These are phyloP conservation scores for Lycium ferocissimum DNA, from an alignment of 257 asterid species.

Conservation along the genomic window DNA sequence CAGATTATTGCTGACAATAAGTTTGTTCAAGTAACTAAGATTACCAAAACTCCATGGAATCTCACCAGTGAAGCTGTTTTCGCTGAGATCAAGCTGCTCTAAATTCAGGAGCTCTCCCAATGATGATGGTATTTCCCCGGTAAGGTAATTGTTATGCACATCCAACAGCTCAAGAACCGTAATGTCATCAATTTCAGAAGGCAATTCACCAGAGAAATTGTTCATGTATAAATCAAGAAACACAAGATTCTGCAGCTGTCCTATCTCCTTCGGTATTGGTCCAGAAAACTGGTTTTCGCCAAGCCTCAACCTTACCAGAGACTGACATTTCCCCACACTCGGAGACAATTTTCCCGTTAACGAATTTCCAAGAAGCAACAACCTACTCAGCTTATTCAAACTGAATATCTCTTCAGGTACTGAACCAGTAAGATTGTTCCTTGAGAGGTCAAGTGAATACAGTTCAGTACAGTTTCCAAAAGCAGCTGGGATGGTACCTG, in stretches of 20 bases:
- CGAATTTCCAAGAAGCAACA: constrained; percentile 77
- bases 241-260: constrained; percentile 80
- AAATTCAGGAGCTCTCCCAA: constrained; percentile 70
- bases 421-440: constrained; percentile 76
- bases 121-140: constrained; percentile 62
- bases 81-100: constrained; percentile 88
- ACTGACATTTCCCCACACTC: constrained; percentile 71
- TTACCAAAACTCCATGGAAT: constrained; percentile 78
- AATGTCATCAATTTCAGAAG: constrained; percentile 63
- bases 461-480: constrained; percentile 81
- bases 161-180: constrained; percentile 82
- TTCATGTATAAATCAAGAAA: constrained; percentile 89
- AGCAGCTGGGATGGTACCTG: constrained; percentile 75
- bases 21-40: constrained; percentile 75
- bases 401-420: constrained; percentile 81
- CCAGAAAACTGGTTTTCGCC: constrained; percentile 91
- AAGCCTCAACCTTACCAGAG: constrained; percentile 80
- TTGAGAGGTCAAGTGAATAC: constrained; percentile 79
- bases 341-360: constrained; percentile 65
- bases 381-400: constrained; percentile 78
- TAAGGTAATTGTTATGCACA: constrained; percentile 66
- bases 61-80: constrained; percentile 70
- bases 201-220: constrained; percentile 78
- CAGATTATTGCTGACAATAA: constrained; percentile 66
- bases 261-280: constrained; percentile 84